phyloP scores from a whole-genome alignment of 768 basidiomycete genomes.

The Cystobasidiopsis lactophilus region DNA sequence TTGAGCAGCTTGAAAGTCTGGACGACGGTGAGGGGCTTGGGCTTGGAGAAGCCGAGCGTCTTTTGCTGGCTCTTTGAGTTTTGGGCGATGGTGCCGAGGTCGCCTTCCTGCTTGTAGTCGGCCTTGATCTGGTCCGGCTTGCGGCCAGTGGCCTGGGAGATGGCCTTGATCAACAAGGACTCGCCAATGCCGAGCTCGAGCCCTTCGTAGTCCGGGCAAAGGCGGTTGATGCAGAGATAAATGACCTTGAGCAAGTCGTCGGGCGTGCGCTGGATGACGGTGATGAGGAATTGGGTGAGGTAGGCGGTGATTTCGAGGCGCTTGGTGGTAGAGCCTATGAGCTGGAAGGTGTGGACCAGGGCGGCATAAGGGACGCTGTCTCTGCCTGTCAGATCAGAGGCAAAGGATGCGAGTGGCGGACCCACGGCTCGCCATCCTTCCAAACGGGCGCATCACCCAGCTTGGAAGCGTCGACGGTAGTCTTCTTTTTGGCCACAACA shows the following conservation, averaged over 20 bases:
- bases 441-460: slow-evolving; percentile 23
- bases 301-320: slow-evolving; percentile 76
- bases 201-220: slow-evolving; percentile 86
- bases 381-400: neutral
- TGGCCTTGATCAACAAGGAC: slow-evolving; percentile 78
- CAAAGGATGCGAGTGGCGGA: slow-evolving; percentile 10
- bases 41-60: slow-evolving; percentile 66
- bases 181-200: slow-evolving; percentile 93
- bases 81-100: slow-evolving; percentile 94
- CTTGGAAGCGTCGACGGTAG: slow-evolving; percentile 5
- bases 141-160: slow-evolving; percentile 83
- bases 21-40: slow-evolving; percentile 66
- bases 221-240: slow-evolving; percentile 90
- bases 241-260: slow-evolving; percentile 63
- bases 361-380: slow-evolving; percentile 80
- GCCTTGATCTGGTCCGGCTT: slow-evolving; percentile 59
- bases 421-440: slow-evolving; percentile 66
- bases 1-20: slow-evolving; percentile 67
- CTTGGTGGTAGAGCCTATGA: slow-evolving; percentile 87
- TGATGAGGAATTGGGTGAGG: slow-evolving; percentile 65
- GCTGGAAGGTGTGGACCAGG: slow-evolving; percentile 60
- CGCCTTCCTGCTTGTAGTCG: slow-evolving; percentile 84
- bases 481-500: slow-evolving; percentile 8
- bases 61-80: slow-evolving; percentile 55
- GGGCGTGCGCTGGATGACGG: slow-evolving; percentile 69